Percentiles rank a stretch among this genome's conserved stretches.
Conservation (phyloP, 768 basidiomycete species). For the Boletellus ananiceps region DNA sequence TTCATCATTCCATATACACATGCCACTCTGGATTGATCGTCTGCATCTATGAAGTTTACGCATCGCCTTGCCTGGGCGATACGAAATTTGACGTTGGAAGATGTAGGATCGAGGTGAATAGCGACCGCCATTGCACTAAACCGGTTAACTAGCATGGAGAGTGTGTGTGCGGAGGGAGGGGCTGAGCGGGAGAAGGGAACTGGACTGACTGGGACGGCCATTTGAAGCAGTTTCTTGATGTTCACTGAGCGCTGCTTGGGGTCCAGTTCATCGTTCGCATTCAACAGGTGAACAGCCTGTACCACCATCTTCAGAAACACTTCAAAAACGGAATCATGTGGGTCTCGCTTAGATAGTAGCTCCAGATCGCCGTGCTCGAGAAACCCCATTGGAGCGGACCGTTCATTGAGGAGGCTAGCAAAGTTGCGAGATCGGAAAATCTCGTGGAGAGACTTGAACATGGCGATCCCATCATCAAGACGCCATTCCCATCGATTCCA, state of each 20-base stretch:
- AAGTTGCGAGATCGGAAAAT: conserved; percentile 78
- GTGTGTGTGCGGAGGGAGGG: conserved; percentile 48
- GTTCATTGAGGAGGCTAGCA: conserved; percentile 60
- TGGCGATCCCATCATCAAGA: conserved; percentile 47
- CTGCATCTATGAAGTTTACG: conserved; percentile 61
- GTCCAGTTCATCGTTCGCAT: conserved; percentile 33
- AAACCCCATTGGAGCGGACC: conserved; percentile 67
- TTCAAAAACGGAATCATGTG: conserved; percentile 68
- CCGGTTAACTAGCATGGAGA: conserved; percentile 80
- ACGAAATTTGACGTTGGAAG: conserved; percentile 44
- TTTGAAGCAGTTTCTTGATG: conserved; percentile 64
- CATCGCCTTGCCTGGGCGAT: conserved; percentile 65
- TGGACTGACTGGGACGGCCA: conserved; percentile 66
- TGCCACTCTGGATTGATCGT: conserved; percentile 59
- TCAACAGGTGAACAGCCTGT: conserved; percentile 41
- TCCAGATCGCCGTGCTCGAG: conserved; percentile 51
- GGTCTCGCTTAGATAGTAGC: conserved; percentile 46
- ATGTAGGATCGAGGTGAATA: conserved; percentile 58
- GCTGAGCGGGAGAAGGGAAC: conserved; percentile 55
- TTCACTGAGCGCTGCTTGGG: conserved; percentile 37
- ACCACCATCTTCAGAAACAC: conserved; percentile 78
- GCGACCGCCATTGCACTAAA: conserved; percentile 69
- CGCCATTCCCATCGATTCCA: conserved; percentile 76
- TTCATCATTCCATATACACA: conserved; percentile 73
- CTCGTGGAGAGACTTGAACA: conserved; percentile 62